Base-by-base conservation (phyloP, 1,284 basidiomycete species). In the Hemileccinum hortonii region DNA sequence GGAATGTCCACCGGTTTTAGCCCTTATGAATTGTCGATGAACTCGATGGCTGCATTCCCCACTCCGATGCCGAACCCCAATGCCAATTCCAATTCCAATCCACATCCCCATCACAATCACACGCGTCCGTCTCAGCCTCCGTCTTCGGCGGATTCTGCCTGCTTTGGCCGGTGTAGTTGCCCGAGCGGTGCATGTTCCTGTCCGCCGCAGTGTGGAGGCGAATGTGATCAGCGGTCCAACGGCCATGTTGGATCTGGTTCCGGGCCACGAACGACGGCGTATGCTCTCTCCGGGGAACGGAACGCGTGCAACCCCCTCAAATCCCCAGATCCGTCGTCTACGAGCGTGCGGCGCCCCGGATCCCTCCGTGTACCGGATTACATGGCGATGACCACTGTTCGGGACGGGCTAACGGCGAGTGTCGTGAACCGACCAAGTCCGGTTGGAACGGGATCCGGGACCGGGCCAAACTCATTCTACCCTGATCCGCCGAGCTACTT, bases 131-230 rank as follows among this genome's bases (percentile, higher is more conserved):
- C 62, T 53, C 61, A 62, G 29, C 50, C 53, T 52, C 55, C 58
- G 49, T 49, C 56, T 39, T 43, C 55, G 29, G 52, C 61, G 46
- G 66, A 66, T 29, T 61, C 66, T 18, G 63, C 64, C 29, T 70
- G 67, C 46, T 57, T 52, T 30, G 65, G 67, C 37, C 68, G 61
- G 24, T 76, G 75, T 59, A 58, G 60, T 36, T 77, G 76, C 47
- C 55, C 66, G 0, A 47, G 49, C 0, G 69, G 73, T 10, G 52
- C 69, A n/a, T 74, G 73, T 55, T 46, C 62, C 7, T 77, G 74
- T 52, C 55, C 65, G 11, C 37, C 61, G 5, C 70, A 68, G 44
- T 71, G 66, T 40, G 69, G 70, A 16, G 67, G 68, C 44, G 51
- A 65, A 32, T 71, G 70, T 44, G 58, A 61, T 26, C 55, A 49